Conservation (phyloP, 352 stramenopile genomes). For the Pythium insidiosum region DNA sequence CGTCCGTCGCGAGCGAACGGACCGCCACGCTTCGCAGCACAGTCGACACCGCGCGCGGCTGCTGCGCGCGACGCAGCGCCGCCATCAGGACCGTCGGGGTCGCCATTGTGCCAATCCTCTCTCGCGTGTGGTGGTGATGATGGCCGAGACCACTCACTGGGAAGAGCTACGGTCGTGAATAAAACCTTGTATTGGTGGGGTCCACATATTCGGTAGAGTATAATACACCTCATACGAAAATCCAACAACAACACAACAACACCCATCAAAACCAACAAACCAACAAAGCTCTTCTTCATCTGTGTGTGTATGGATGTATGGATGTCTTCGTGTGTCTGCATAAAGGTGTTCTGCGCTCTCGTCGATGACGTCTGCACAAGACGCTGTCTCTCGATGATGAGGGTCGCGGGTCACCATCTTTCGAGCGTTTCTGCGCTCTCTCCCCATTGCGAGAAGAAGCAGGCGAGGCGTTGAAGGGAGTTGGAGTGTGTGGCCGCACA, state of each 20-base stretch:
- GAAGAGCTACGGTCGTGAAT: too few species aligned
- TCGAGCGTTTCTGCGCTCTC: neutral
- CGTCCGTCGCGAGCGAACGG: constrained; percentile 8
- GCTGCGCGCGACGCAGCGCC: neutral
- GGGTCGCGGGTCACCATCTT: neutral
- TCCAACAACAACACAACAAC: too few species aligned
- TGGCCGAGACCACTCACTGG: too few species aligned
- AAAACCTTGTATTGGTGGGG: too few species aligned
- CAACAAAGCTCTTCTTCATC: too few species aligned
- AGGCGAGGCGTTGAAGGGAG: constrained; percentile 3
- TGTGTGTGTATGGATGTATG: neutral
- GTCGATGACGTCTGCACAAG: neutral
- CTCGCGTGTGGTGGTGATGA: too few species aligned
- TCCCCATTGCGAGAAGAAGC: neutral
- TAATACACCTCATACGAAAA: too few species aligned
- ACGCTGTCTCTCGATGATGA: neutral
- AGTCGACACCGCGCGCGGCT: neutral
- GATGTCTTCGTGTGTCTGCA: too few species aligned
- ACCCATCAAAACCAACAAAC: too few species aligned
- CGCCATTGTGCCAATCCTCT: too few species aligned
- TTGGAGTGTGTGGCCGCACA: constrained; percentile 11
- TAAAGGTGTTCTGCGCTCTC: constrained; percentile 4
- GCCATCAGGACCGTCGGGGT: neutral
- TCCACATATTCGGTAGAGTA: too few species aligned
- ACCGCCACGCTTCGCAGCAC: constrained; percentile 1